These are phyloP conservation scores for Oleoguttula mirabilis DNA, from an alignment of 495 filamentous ascomycete genomes.

Conservation along the genomic window DNA sequence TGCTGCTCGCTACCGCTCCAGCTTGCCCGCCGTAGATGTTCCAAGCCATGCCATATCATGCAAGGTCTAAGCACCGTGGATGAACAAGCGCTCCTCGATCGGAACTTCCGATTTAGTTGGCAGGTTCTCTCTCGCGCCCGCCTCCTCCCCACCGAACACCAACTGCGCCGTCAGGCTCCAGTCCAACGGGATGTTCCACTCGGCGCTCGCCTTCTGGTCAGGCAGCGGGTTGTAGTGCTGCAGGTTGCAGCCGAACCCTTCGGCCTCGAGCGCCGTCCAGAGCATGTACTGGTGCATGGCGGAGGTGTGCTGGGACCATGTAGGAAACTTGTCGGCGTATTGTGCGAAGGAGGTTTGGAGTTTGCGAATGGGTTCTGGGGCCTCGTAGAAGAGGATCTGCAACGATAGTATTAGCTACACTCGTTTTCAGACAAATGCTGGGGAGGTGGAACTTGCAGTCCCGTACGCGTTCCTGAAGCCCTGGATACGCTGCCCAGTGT, in stretches of 20 bases:
- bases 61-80: constrained; percentile 6
- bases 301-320: constrained; percentile 47
- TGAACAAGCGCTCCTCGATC: constrained; percentile 39
- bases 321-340: constrained; percentile 51
- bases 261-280: constrained; percentile 56
- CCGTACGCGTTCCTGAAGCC: constrained; percentile 47
- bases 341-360: constrained; percentile 42
- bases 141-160: constrained; percentile 36
- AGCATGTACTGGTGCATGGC: constrained; percentile 57
- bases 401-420: neutral
- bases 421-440: neutral
- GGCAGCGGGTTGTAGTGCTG: constrained; percentile 65
- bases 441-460: constrained; percentile 34
- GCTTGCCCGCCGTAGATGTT: no score
- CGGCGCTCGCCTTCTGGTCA: constrained; percentile 41
- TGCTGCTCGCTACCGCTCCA: no score
- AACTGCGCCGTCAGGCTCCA: constrained; percentile 45
- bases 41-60: no score
- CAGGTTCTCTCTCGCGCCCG: constrained; percentile 17
- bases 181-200: constrained; percentile 46
- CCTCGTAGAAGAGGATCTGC: constrained; percentile 48
- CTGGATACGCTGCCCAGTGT: constrained; percentile 37
- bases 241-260: constrained; percentile 60
- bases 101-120: constrained; percentile 39
- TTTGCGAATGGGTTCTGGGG: constrained; percentile 37